phyloP scores from a whole-genome alignment of 148 eudicot species.

The Fagopyrum homotropicum region DNA sequence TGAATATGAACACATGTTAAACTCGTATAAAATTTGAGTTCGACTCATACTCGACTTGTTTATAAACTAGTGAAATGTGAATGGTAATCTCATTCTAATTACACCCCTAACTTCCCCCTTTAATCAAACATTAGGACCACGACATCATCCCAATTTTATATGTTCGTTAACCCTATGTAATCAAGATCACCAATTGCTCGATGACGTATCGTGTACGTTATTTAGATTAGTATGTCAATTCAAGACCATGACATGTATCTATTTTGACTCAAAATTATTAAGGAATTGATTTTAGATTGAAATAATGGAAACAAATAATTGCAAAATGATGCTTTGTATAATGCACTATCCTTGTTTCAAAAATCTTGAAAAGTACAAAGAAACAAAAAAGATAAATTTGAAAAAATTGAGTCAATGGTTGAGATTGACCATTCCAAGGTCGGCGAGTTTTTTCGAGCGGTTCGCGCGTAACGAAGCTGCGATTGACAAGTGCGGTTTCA shows the following conservation, averaged over 20 bases:
- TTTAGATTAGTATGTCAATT: neutral
- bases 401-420: conserved; percentile 14
- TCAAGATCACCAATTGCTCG: neutral
- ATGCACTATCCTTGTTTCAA: neutral
- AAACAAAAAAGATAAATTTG: neutral
- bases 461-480: conserved; percentile 39
- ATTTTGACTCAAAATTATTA: no score
- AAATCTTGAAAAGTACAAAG: neutral
- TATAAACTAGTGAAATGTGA: no score
- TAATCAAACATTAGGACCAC: neutral
- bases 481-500: conserved; percentile 25
- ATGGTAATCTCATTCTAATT: no score
- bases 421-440: conserved; percentile 44
- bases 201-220: neutral
- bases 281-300: no score
- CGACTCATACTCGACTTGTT: no score
- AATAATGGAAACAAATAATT: no score
- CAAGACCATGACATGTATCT: neutral
- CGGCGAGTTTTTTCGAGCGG: conserved; percentile 58
- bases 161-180: neutral
- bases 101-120: no score
- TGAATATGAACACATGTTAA: no score
- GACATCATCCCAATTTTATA: neutral
- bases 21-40: no score
- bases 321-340: neutral